A percentile compares a stretch with the other conserved stretches of the same genome.
phyloP scores from a whole-genome alignment of 2,329 filamentous ascomycete genomes.

The Neonectria neomacrospora region DNA sequence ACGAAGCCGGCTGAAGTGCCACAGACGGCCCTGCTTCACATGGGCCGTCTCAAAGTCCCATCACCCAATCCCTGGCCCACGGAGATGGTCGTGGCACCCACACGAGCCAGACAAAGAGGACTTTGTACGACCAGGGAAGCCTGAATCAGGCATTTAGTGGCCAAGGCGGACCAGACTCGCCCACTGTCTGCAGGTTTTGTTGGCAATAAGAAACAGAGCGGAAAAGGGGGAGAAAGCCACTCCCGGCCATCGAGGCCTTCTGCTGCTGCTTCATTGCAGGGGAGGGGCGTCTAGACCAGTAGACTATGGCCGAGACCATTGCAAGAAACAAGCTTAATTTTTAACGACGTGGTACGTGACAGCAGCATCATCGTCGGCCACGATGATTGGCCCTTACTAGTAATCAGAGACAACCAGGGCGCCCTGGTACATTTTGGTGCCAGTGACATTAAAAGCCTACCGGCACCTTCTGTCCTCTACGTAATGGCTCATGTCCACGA shows the following conservation, averaged over 20 bases:
- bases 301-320: not conserved
- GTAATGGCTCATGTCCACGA: slow-evolving; percentile 19
- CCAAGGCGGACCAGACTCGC: not conserved
- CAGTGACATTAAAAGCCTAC: not conserved
- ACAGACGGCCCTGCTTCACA: not conserved
- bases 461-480: not conserved
- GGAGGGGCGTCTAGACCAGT: not conserved
- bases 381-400: slow-evolving; percentile 18
- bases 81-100: not conserved
- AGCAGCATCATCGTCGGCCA: slow-evolving; percentile 3
- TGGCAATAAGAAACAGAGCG: not conserved
- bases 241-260: not conserved
- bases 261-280: not conserved
- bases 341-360: not conserved
- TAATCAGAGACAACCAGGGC: not conserved
- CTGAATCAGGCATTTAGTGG: not conserved
- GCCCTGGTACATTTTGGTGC: not conserved
- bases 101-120: not conserved
- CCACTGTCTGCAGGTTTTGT: not conserved
- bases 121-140: not conserved
- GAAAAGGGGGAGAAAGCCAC: not conserved
- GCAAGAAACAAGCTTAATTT: slow-evolving; percentile 28
- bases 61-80: not conserved
- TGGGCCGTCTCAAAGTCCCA: not conserved
- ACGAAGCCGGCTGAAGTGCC: not conserved